Evolutionary conservation across 2,329 filamentous ascomycete species (phyloP).

Genomic region (Cladosporium oxysporum): DNA sequence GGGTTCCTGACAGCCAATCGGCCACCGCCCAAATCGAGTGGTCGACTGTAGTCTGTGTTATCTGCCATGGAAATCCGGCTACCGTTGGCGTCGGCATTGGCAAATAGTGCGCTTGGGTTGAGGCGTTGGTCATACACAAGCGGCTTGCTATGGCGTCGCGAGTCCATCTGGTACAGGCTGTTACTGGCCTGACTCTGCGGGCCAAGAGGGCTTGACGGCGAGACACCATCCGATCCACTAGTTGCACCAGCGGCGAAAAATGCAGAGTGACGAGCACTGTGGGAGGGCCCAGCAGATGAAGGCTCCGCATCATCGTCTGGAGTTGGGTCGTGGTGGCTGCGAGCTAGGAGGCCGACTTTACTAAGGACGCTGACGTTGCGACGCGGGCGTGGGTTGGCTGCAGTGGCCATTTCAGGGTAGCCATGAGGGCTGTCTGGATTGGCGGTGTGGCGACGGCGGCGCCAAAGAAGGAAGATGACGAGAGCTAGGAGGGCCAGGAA

Average conservation of each 20-base stretch:
- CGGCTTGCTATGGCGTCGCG: conserved; percentile 44
- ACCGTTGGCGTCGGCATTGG: conserved; percentile 45
- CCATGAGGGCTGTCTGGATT: conserved; percentile 9
- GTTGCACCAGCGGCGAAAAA: conserved; percentile 32
- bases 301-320: conserved; percentile 25
- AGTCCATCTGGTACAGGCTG: conserved; percentile 14
- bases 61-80: conserved; percentile 50
- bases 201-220: conserved; percentile 35
- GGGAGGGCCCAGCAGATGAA: conserved; percentile 24
- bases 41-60: conserved; percentile 51
- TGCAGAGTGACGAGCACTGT: conserved; percentile 37
- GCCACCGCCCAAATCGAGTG: conserved; percentile 34
- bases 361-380: conserved; percentile 52
- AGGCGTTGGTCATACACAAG: conserved; percentile 51
- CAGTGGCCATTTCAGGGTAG: conserved; percentile 18
- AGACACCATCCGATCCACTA: conserved; percentile 29
- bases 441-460: conserved; percentile 36
- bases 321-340: conserved; percentile 19
- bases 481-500: conserved; percentile 41
- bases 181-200: conserved; percentile 16
- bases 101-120: conserved; percentile 50
- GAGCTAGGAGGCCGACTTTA: conserved; percentile 47
- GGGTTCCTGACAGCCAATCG: conserved; percentile 44
- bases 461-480: conserved; percentile 42
- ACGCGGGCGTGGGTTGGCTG: conserved; percentile 22